Conservation (phyloP, 2,329 filamentous ascomycete genomes). For the Pseudogymnoascus sp. region DNA sequence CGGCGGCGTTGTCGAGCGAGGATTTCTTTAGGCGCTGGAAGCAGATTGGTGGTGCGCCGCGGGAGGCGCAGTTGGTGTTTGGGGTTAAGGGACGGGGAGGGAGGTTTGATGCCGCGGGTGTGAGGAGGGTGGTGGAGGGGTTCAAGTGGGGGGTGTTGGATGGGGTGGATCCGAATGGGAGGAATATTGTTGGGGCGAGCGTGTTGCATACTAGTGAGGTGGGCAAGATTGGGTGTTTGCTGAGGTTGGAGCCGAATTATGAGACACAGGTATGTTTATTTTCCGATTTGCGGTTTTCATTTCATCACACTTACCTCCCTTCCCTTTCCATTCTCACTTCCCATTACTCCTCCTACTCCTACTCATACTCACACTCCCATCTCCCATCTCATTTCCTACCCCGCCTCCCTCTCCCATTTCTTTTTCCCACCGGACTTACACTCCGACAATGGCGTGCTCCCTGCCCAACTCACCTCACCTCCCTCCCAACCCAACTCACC, state of each 20-base stretch:
- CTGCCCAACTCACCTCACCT: background rate
- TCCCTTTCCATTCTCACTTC: background rate
- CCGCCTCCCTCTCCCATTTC: background rate
- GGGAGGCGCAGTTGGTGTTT: conserved; percentile 86
- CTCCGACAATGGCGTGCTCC: background rate
- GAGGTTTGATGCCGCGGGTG: conserved; percentile 56
- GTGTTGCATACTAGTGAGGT: conserved; percentile 74
- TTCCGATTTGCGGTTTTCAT: background rate
- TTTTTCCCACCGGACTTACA: background rate
- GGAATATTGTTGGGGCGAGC: conserved; percentile 88
- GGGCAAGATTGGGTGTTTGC: conserved; percentile 88
- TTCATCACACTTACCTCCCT: background rate
- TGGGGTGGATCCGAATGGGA: conserved; percentile 82
- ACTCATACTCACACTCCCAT: background rate
- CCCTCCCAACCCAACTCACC: background rate
- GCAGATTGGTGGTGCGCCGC: conserved; percentile 83
- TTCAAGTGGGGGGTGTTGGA: conserved; percentile 86
- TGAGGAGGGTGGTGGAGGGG: conserved; percentile 67
- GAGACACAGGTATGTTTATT: conserved; percentile 66
- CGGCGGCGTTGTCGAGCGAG: conserved; percentile 75
- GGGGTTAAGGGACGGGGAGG: conserved; percentile 51
- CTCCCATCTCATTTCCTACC: background rate
- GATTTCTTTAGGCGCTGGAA: conserved; percentile 99
- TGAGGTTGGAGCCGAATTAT: conserved; percentile 93
- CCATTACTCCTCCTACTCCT: too few species aligned